Base-by-base conservation (phyloP, 148 eudicot genomes). In the Rheum nobile region DNA sequence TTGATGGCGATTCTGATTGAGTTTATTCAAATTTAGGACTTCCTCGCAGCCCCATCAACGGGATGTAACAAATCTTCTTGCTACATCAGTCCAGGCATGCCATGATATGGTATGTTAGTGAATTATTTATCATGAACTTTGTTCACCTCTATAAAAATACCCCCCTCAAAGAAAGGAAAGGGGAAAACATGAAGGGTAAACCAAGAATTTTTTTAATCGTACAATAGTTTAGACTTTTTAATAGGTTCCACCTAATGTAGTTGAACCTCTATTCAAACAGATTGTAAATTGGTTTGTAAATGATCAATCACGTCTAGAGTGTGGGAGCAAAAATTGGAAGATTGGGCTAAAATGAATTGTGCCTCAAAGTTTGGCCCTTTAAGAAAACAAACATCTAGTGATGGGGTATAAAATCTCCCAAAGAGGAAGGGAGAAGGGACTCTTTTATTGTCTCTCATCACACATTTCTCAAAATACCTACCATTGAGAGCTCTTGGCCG, bases 221-320 rank as follows among this genome's bases (percentile, higher is more conserved):
- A 14, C 37, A 34, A 42, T n/a, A n/a, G n/a, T 46, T 75, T 19
- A 69, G 54, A 44, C n/a, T 55, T 74, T 81, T 80, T 76, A 78
- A 74, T 76, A 95, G 99, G 96, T 95, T 67, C 99, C 99, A 4
- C 99, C 99, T 59, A 95, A 91, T 82, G 92, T 93, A 39, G 97
- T 95, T 70, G 96, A 95, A 80, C 93, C 99, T 73, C 81, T 95
- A 44, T 95, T 95, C 73, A 95, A 72, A 82, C 97, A 95, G 82
- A 77, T 95, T 75, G 99, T 95, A 37, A 91, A 91, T 76, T 93
- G 91, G 71, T 95, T 95, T 85, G 97, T 95, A 43, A 89, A 91
- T 80, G 99, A 95, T 54, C 86, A 86, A 43, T 95, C 99, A 16
- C 97, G 99, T 29, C 82, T 93, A 47, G 99, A 95, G 99, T n/a